Evolutionary conservation across 768 basidiomycete genomes (phyloP).

Genomic region (Lactifluus volemus): DNA sequence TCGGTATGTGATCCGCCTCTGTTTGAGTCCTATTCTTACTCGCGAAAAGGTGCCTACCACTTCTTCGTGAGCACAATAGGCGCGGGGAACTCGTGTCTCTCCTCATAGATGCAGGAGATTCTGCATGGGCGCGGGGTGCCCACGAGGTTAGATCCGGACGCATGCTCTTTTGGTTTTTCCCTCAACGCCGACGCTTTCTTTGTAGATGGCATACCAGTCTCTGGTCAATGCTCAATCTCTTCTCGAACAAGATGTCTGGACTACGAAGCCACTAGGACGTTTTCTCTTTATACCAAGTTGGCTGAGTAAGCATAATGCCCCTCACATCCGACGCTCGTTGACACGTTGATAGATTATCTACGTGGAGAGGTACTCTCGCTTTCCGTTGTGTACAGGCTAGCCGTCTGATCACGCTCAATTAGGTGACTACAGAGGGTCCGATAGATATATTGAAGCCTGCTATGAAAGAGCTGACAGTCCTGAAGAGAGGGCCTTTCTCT

Average conservation of each 20-base stretch:
- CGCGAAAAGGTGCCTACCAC: conserved; percentile 44
- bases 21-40: not conserved
- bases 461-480: conserved; percentile 37
- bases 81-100: conserved; percentile 53
- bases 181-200: not conserved
- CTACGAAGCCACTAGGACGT: conserved; percentile 37
- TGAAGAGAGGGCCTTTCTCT: conserved; percentile 48
- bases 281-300: conserved; percentile 45
- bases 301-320: conserved; percentile 44
- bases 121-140: conserved; percentile 63
- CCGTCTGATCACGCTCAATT: not conserved
- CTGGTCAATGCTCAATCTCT: conserved; percentile 52
- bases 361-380: conserved; percentile 47
- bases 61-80: conserved; percentile 52
- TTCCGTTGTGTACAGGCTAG: not conserved
- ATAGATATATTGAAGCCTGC: conserved; percentile 47
- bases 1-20: conserved; percentile 30
- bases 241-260: conserved; percentile 48
- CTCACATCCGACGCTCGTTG: not conserved
- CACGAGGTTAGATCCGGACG: conserved; percentile 44
- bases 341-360: conserved; percentile 37
- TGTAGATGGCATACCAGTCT: conserved; percentile 52
- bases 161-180: not conserved
- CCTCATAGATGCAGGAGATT: conserved; percentile 60
- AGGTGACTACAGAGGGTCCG: conserved; percentile 50